Percentiles rank a stretch among this genome's conserved stretches.
These are phyloP conservation scores for Aspergillaceae sp. DNA, from an alignment of 2,329 filamentous ascomycete genomes.

Conservation along the genomic window DNA sequence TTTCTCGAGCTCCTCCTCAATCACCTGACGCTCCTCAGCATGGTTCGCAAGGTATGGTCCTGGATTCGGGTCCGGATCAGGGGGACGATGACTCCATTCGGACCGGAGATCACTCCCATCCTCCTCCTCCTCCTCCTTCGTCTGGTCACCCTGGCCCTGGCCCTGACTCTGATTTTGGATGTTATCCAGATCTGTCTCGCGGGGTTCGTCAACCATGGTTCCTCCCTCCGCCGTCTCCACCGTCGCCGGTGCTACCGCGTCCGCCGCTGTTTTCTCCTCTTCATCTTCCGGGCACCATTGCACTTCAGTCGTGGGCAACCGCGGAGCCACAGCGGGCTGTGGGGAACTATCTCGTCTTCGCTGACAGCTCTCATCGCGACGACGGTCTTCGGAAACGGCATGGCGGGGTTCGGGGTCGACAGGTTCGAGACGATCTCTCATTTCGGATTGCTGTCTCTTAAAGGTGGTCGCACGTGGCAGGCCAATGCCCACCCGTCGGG, in stretches of 20 bases:
- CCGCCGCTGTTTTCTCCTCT: not conserved
- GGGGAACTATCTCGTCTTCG: slow-evolving; percentile 37
- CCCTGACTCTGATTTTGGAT: not conserved
- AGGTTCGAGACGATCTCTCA: slow-evolving; percentile 62
- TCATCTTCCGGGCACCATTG: slow-evolving; percentile 24
- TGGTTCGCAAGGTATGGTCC: slow-evolving; percentile 14
- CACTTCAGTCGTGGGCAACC: slow-evolving; percentile 36
- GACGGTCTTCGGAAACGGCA: slow-evolving; percentile 53
- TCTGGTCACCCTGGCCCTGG: not conserved
- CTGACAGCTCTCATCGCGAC: slow-evolving; percentile 33
- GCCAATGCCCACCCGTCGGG: slow-evolving; percentile 59
- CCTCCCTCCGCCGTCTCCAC: slow-evolving; percentile 7
- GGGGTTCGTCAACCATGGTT: slow-evolving; percentile 24
- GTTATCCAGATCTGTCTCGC: slow-evolving; percentile 13
- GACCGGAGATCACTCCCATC: slow-evolving; percentile 19
- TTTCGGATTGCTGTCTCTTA: slow-evolving; percentile 73
- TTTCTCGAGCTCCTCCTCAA: slow-evolving; percentile 74
- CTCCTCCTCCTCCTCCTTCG: too few relatives aligned
- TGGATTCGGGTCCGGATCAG: slow-evolving; percentile 6
- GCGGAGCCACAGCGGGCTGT: slow-evolving; percentile 28
- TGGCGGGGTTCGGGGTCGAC: slow-evolving; percentile 56
- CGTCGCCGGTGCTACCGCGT: not conserved
- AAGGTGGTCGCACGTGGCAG: slow-evolving; percentile 71
- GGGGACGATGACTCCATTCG: slow-evolving; percentile 15
- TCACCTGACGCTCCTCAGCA: slow-evolving; percentile 27